Evolutionary conservation across 2,329 filamentous ascomycete genomes (phyloP), one percentile per base, ranked within the genome.

Genomic region (Aspergillus unguis): DNA sequence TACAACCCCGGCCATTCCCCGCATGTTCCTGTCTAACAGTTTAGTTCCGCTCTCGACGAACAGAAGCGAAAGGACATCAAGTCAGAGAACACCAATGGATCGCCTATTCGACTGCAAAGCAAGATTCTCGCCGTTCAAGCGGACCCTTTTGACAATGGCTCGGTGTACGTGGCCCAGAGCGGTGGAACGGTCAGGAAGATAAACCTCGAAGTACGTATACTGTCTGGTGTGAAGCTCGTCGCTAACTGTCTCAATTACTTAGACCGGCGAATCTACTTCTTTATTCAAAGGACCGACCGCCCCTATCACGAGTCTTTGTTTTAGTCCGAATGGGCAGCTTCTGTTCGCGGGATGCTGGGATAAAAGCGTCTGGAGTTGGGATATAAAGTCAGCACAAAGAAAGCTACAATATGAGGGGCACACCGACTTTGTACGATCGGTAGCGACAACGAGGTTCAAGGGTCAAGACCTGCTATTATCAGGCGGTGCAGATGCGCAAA

Each of bases 301-400:
- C 3, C 94, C 94, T 1, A 77, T 96, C 7, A 92, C 90, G 7
- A 88, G 87, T 60, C 72, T 95, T 28, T 84, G 87, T 11, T 77
- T 90, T 33, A 85, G 84, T 10, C 69, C 76, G 3, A 74, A 74
- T 27, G 78, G 77, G 54, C 87, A 80, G 1, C 67, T 96, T 8
- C 48, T 75, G 27, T 96, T 90, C 70, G 90, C 90, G 26, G 92
- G 92, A 32, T 94, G 86, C 54, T 99, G 94, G 94, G 92, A 99
- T 74, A 96, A 95, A 74, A 81, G 84, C 23, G 81, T 97, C 53
- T 96, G 91, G 85, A 88, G 87, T 31, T 96, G 90, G 88, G 80
- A 88, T 62, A 75, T 86, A 31, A 75, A 79, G 17, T 83, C 83
- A 3, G 77, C 76, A 40, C 69, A 76, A 29, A 72, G 76, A 1